Evolutionary conservation across 176 grass and related monocot genomes (phyloP), one percentile per base, ranked within the genome.

Genomic region (Carex cristatella): DNA sequence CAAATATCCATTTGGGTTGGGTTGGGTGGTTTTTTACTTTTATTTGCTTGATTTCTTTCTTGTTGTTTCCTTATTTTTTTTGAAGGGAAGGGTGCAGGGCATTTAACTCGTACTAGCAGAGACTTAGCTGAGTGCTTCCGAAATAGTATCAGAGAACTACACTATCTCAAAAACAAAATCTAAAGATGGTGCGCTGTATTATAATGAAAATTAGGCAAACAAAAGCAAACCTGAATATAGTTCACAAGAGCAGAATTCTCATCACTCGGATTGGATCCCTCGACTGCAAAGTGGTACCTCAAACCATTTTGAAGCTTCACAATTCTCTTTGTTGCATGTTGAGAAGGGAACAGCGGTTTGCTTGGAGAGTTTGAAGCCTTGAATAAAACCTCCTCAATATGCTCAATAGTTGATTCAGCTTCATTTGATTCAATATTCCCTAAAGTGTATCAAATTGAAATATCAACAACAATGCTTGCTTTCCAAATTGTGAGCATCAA

Each of bases 281-380:
- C 83, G 56, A 81, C 76, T 83, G 91, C 91, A 81, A 91, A 94
- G 79, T 87, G 91, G 83, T 87, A 93, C 48, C 54, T 84, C 81
- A 95, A 89, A 90, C 95, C 91, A 71, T 84, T 90, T 88, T 98
- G 87, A 90, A 98, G 95, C 69, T 94, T 94, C 73, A 98, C 89
- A 87, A 98, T 91, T 86, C 95, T 86, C 55, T 93, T 94, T 65
- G 95, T 82, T 62, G 91, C 84, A 94, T 94, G 91, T 49, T 98
- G 91, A 80, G 95, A 98, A 65, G 86, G 88, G 73, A 92, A 91
- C 51, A 98, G 83, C 61, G 89, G 76, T 86, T 93, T 94, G 86
- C 89, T 94, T 67, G 68, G 77, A 65, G 88, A 71, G 49, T 49
- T 57, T 7, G 89, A 84, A 65, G 69, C 69, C 74, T 89, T 93